Evolutionary conservation across 257 asterid genomes (phyloP), one percentile per base, ranked within the genome.

Genomic region (Hygrophila difformis): DNA sequence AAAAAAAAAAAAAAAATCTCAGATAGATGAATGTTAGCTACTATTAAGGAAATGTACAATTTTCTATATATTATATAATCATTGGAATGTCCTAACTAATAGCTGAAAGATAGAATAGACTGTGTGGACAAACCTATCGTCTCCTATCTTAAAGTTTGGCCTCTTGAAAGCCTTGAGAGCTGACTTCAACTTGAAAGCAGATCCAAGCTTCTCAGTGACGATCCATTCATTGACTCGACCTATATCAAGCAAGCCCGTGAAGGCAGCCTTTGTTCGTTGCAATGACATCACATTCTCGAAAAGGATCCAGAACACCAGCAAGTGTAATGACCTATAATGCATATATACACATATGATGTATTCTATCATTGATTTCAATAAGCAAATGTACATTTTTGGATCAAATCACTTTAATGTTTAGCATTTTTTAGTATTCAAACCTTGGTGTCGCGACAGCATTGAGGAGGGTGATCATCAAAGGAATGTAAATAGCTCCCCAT

Each of bases 171-270:
- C n/a, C n/a, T 73, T 82, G 1, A 46, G 40, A 3, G 82, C 81
- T 4, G 91, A 53, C 57, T 85, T 89, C 16, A 70, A 26, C 78
- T 72, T 89, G 41, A 59, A 62, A 46, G 78, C 84, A 33, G 77
- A 87, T 1, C 98, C 96, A 1, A 81, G 81, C 64, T 89, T 89
- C 71, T 89, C 93, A 0, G 98, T 89, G 8, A 89, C 98, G 6
- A 89, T 74, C 98, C 98, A 89, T 70, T 89, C 98, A 26, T 89
- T 89, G 51, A 77, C 96, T 57, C 96, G 63, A 22, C 81, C 93
- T 0, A 78, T 78, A 71, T 85, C 98, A 61, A 89, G 45, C 74
- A 89, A 51, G 15, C 96, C 96, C 31, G 85, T 74, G 72, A 89
- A 67, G 56, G 96, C 82, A 11, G 88, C 98, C 54, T 82, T 89